Base-by-base conservation (phyloP, 2,329 filamentous ascomycete genomes). In the Rhynchosporium agropyri region DNA sequence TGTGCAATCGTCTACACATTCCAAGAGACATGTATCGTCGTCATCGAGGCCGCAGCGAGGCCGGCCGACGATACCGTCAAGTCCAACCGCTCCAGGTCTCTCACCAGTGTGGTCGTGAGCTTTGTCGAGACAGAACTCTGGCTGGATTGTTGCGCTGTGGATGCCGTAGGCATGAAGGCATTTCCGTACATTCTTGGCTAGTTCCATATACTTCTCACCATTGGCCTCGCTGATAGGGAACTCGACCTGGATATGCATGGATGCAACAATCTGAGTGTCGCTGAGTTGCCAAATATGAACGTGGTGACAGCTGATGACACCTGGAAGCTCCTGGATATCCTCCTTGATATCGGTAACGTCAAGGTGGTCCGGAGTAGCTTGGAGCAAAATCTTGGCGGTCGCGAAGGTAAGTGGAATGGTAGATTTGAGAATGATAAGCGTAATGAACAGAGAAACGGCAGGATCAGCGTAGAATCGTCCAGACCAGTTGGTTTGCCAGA, bases 281-380 rank as follows among this genome's bases (percentile, higher is more conserved):
- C 90, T 96, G 40, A 99, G 84, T 76, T 98, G 94, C 95, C 95
- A 99, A 66, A 99, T 92, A 75, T 99, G 95, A 28, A 99, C 83
- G 75, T 99, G 94, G 77, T 99, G 95, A 73, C 92, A 97, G 74
- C 90, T 92, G 65, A 95, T 81, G 54, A 99, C 90, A 48, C 93
- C 93, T 0, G 90, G 89, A 5, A 99, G 85, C 15, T 84, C 79
- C 73, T 93, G 86, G 60, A 99, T 97, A 74, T 99, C 95, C 68
- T 94, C 89, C 69, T 92, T 90, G 76, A 99, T 94, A 64, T 98
- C 91, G 68, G 93, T 89, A 62, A 97, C 86, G 69, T 89, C 88
- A 71, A 99, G 88, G 60, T 94, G 90, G 63, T 92, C 89, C 0
- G 95, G 95, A 0, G 95, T 96, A 2, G 94, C 95, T 77, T 99